These are phyloP conservation scores for Gautieria morchelliformis DNA, from an alignment of 768 basidiomycete genomes.

Conservation along the genomic window DNA sequence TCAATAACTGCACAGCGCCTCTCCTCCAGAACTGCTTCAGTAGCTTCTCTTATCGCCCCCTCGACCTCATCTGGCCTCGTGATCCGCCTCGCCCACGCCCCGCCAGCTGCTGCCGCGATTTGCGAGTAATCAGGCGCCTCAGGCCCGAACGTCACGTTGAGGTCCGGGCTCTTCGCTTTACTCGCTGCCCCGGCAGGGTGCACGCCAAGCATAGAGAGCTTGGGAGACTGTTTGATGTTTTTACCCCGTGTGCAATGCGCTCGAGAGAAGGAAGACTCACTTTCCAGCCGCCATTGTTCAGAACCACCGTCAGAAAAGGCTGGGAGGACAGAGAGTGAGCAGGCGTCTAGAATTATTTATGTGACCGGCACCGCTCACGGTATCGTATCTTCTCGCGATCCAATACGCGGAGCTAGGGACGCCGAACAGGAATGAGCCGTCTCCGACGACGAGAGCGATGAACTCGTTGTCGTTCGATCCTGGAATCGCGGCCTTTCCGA, in stretches of 20 bases:
- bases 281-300: slow-evolving; percentile 69
- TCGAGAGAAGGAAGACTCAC: slow-evolving; percentile 21
- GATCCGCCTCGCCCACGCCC: slow-evolving; percentile 47
- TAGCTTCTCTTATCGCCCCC: slow-evolving; percentile 35
- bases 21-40: slow-evolving; percentile 47
- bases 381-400: slow-evolving; percentile 62
- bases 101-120: slow-evolving; percentile 59
- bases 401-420: slow-evolving; percentile 60
- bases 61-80: slow-evolving; percentile 21
- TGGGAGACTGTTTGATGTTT: slow-evolving; percentile 37
- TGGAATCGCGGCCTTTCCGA: slow-evolving; percentile 26
- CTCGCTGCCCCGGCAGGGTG: slow-evolving; percentile 50
- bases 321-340: slow-evolving; percentile 15
- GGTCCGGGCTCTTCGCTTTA: slow-evolving; percentile 31
- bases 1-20: slow-evolving; percentile 58
- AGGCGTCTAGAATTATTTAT: neutral
- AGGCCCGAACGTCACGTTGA: slow-evolving; percentile 60
- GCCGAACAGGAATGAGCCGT: slow-evolving; percentile 60
- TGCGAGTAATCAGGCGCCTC: slow-evolving; percentile 45
- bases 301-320: slow-evolving; percentile 62
- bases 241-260: neutral
- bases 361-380: slow-evolving; percentile 31
- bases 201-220: slow-evolving; percentile 52
- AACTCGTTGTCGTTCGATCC: slow-evolving; percentile 35
- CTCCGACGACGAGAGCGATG: slow-evolving; percentile 52